Percentiles rank a stretch among this genome's conserved stretches.
Evolutionary conservation across 768 basidiomycete species (phyloP).

Genomic region (Hypsizygus marmoreus): DNA sequence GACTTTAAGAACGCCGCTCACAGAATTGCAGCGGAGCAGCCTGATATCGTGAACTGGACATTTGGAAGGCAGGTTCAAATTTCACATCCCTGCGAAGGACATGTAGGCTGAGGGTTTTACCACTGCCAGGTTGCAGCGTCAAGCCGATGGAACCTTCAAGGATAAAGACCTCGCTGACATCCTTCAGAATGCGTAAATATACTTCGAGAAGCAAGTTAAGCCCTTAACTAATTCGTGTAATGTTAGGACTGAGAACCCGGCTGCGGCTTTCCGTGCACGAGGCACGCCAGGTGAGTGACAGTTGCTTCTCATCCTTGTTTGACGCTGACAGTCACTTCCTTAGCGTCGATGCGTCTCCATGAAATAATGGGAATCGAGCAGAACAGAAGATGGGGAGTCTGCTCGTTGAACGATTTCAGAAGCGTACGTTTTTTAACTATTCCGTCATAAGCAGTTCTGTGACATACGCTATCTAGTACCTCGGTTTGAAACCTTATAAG

Average conservation of each 20-base stretch:
- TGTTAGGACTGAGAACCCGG: conserved; percentile 67
- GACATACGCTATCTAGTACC: conserved; percentile 44
- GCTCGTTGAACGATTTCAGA: conserved; percentile 83
- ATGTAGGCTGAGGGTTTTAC: neutral
- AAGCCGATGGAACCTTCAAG: conserved; percentile 60
- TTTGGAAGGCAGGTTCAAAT: conserved; percentile 53
- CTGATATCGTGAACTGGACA: conserved; percentile 62
- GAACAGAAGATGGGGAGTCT: conserved; percentile 77
- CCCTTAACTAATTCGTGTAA: conserved; percentile 3
- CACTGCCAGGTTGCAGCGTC: conserved; percentile 54
- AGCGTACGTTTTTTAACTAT: conserved; percentile 35
- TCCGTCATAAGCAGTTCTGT: neutral
- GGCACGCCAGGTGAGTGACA: conserved; percentile 65
- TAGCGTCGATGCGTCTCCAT: conserved; percentile 67
- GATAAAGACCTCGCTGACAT: conserved; percentile 71
- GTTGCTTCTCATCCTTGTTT: too few species aligned
- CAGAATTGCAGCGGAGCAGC: conserved; percentile 40
- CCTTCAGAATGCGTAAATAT: conserved; percentile 66
- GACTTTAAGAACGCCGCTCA: conserved; percentile 55
- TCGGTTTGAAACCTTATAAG: conserved; percentile 78
- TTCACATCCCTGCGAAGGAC: neutral
- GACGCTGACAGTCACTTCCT: too few species aligned
- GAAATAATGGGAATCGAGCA: conserved; percentile 87
- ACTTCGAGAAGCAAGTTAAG: neutral
- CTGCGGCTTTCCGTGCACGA: conserved; percentile 73